These are phyloP conservation scores for Didymella keratinophila DNA, from an alignment of 2,329 filamentous ascomycete genomes.

Conservation along the genomic window DNA sequence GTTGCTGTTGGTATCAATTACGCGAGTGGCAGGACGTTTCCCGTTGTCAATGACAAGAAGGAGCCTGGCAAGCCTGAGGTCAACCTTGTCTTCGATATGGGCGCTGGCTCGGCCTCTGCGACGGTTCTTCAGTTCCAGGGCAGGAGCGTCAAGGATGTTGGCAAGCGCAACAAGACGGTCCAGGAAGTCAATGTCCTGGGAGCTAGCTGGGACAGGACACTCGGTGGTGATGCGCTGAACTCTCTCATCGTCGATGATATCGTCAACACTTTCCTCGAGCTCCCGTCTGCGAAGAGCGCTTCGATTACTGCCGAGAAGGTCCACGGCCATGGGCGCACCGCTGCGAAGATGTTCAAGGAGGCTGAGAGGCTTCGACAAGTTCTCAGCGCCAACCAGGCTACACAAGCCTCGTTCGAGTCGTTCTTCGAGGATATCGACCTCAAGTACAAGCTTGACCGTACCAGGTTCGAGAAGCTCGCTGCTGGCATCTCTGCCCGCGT, in stretches of 20 bases:
- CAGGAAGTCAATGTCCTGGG: conserved; percentile 94
- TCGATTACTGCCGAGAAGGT: conserved; percentile 70
- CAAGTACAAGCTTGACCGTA: conserved; percentile 83
- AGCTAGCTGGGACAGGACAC: conserved; percentile 84
- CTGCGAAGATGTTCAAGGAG: conserved; percentile 92
- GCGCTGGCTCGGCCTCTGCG: conserved; percentile 90
- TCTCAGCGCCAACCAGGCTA: conserved; percentile 90
- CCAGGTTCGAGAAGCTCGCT: conserved; percentile 82
- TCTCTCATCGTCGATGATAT: conserved; percentile 89
- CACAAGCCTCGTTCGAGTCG: conserved; percentile 81
- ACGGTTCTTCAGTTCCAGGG: conserved; percentile 90
- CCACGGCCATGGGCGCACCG: conserved; percentile 78
- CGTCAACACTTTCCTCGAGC: conserved; percentile 77
- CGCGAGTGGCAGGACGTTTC: conserved; percentile 88
- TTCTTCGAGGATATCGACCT: conserved; percentile 93
- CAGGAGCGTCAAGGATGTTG: conserved; percentile 86
- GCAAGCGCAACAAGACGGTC: conserved; percentile 93
- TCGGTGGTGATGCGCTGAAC: conserved; percentile 91
- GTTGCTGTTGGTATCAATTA: conserved; percentile 95
- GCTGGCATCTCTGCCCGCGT: conserved; percentile 74
- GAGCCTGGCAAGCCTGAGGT: conserved; percentile 87
- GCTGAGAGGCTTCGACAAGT: conserved; percentile 87
- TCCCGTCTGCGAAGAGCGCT: conserved; percentile 67
- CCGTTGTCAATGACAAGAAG: conserved; percentile 66
- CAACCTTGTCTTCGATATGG: conserved; percentile 97